A percentile compares a stretch with the other conserved stretches of the same genome.
Evolutionary conservation across 441 rosid genomes (phyloP).

Genomic region (Viola pubescens): DNA sequence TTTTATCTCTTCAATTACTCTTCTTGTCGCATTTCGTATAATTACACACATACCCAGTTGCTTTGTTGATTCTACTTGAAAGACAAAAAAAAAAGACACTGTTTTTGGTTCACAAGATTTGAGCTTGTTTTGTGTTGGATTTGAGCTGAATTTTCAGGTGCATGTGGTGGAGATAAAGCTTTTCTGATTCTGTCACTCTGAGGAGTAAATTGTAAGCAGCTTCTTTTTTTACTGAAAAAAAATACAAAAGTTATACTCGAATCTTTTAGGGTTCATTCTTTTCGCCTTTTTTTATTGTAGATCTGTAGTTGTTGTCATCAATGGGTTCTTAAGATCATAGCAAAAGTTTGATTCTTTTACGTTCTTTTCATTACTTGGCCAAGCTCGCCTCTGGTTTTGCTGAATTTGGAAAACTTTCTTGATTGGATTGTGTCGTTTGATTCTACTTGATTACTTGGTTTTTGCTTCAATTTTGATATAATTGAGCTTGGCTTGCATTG

Average conservation of each 20-base stretch:
- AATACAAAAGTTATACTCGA: background rate
- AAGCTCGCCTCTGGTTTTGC: background rate
- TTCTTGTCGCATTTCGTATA: no score
- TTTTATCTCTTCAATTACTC: no score
- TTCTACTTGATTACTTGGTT: background rate
- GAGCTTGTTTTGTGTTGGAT: no score
- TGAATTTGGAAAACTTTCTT: background rate
- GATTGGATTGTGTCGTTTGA: background rate
- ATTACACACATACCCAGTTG: no score
- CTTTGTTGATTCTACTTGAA: no score
- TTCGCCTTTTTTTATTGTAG: background rate
- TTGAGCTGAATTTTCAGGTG: no score
- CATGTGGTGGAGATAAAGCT: no score
- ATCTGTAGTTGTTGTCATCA: slow-evolving; percentile 4
- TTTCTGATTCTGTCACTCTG: no score
- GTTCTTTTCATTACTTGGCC: background rate
- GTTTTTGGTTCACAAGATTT: no score
- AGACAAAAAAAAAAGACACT: no score
- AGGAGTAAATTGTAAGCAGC: no score
- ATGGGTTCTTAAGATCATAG: slow-evolving; percentile 8
- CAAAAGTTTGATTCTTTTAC: slow-evolving; percentile 2
- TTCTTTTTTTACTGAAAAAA: background rate
- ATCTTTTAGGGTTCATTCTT: background rate
- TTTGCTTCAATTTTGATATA: background rate
- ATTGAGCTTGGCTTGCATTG: background rate